Conservation (phyloP, 805 yeast genomes). For the Pichia exigua region DNA sequence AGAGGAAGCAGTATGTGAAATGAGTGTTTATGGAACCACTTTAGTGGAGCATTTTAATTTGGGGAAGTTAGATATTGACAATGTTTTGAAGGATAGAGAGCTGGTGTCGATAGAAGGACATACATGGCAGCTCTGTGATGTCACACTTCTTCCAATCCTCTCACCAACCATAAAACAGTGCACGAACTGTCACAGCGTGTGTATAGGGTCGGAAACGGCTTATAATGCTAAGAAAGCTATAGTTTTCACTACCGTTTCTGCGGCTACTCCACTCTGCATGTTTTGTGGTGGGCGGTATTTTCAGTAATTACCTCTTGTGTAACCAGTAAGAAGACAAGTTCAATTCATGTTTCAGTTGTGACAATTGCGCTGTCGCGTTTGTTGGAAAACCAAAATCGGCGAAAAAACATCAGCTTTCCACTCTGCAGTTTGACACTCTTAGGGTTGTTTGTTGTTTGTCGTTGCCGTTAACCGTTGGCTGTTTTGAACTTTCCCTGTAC, state of each 20-base stretch:
- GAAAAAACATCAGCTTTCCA: neutral
- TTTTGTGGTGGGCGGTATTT: slow-evolving; percentile 14
- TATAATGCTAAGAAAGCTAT: neutral
- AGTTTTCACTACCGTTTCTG: slow-evolving; percentile 2
- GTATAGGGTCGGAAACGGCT: neutral
- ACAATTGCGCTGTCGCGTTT: neutral
- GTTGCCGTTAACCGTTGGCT: neutral
- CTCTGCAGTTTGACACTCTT: neutral
- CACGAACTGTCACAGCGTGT: slow-evolving; percentile 7
- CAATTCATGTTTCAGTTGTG: neutral
- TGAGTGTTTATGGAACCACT: slow-evolving; percentile 5
- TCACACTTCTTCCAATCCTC: slow-evolving; percentile 13
- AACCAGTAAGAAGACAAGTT: neutral
- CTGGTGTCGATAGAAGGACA: slow-evolving; percentile 12
- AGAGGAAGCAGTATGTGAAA: slow-evolving; percentile 1
- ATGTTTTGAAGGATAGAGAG: neutral
- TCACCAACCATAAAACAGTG: slow-evolving; percentile 9
- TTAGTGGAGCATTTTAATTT: slow-evolving; percentile 6
- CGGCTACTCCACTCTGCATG: slow-evolving; percentile 8
- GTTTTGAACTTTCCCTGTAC: neutral
- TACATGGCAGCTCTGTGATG: slow-evolving; percentile 13
- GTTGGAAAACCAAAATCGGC: neutral
- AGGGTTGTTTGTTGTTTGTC: neutral
- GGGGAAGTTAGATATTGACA: neutral
- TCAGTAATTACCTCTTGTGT: neutral